Evolutionary conservation across 1,139 yeast genomes (phyloP).

Genomic region (Torulaspora globosa): DNA sequence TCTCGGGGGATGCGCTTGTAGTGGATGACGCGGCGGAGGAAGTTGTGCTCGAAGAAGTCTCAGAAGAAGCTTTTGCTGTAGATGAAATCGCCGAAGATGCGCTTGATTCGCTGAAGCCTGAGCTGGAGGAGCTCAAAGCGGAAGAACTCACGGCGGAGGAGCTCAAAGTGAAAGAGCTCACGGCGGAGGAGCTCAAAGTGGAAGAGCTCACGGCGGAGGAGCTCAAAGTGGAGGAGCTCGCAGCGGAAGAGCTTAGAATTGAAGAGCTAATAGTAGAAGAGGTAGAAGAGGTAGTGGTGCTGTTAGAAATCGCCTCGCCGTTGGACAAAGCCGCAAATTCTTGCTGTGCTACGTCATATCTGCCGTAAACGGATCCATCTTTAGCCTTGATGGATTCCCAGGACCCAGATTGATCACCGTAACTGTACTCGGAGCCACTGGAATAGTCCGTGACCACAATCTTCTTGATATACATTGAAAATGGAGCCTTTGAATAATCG

Average conservation of each 20-base stretch:
- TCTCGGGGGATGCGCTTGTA: neutral
- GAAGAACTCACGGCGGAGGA: neutral
- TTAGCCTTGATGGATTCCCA: conserved; percentile 66
- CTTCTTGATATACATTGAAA: conserved; percentile 59
- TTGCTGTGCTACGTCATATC: conserved; percentile 46
- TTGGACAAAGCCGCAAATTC: conserved; percentile 46
- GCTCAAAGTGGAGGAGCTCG: conserved; percentile 5
- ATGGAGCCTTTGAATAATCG: conserved; percentile 63
- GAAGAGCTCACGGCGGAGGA: conserved; percentile 10
- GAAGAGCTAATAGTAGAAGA: conserved; percentile 12
- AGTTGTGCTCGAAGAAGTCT: neutral
- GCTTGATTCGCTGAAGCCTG: conserved; percentile 11
- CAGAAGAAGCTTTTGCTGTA: conserved; percentile 12
- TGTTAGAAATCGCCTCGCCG: conserved; percentile 26
- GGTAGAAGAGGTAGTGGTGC: neutral
- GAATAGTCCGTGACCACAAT: conserved; percentile 74
- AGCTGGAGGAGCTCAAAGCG: conserved; percentile 4
- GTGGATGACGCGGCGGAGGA: neutral
- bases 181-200: conserved; percentile 6
- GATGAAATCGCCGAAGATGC: conserved; percentile 12
- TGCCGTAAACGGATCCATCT: conserved; percentile 62
- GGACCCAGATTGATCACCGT: conserved; percentile 58
- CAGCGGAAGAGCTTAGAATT: conserved; percentile 10
- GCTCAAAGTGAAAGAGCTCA: conserved; percentile 5
- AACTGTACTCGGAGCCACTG: conserved; percentile 63